These are phyloP conservation scores for Aphanocladium album DNA, from an alignment of 2,329 filamentous ascomycete genomes.

Conservation along the genomic window DNA sequence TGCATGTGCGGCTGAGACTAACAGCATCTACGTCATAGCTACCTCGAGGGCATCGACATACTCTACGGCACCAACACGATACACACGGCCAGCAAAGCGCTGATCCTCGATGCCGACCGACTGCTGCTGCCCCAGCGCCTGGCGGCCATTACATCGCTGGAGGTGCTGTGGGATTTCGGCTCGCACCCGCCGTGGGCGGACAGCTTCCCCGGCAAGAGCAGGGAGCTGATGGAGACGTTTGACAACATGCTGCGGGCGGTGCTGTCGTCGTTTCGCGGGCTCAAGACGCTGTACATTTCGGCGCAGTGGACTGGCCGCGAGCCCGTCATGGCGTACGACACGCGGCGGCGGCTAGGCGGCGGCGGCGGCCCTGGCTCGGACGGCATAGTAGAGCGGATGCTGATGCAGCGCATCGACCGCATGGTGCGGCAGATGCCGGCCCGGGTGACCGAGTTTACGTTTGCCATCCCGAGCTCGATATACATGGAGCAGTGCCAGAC, in stretches of 20 bases:
- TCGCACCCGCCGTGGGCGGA: constrained; percentile 9
- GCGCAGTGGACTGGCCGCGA: constrained; percentile 14
- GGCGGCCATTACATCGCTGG: constrained; percentile 19
- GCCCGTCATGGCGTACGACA: not conserved
- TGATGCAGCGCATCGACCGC: constrained; percentile 16
- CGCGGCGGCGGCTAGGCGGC: no score
- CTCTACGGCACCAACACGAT: constrained; percentile 27
- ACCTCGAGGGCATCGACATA: constrained; percentile 25
- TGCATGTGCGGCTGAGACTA: not conserved
- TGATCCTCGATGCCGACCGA: constrained; percentile 16
- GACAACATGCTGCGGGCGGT: constrained; percentile 16
- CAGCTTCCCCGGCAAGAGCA: constrained; percentile 12
- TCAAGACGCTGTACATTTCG: constrained; percentile 17
- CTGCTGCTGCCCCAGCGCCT: constrained; percentile 21
- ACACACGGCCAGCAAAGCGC: constrained; percentile 17
- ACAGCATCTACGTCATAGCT: constrained; percentile 15
- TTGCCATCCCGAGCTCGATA: constrained; percentile 21
- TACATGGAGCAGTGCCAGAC: constrained; percentile 17
- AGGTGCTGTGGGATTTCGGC: constrained; percentile 22
- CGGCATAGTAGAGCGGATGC: not conserved
- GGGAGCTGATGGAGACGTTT: constrained; percentile 11
- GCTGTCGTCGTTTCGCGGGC: constrained; percentile 15
- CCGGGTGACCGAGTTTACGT: constrained; percentile 17
- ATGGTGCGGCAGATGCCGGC: constrained; percentile 19
- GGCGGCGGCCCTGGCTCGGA: no score